Conservation (phyloP, 495 filamentous ascomycete genomes). For the Penicillium nucicola region DNA sequence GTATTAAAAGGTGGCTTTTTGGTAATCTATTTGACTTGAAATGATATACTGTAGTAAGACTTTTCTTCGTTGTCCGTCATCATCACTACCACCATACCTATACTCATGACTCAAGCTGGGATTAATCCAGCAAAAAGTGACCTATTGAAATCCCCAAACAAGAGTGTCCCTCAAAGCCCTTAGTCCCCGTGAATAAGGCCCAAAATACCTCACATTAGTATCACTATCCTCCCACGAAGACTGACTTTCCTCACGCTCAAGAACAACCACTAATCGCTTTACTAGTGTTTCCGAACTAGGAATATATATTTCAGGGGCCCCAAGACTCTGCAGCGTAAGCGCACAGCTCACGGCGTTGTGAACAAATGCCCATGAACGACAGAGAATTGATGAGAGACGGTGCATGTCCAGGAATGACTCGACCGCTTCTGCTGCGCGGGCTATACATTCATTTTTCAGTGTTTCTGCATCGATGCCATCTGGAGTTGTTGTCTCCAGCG, state of each 20-base stretch:
- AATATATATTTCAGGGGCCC: too few relatives aligned
- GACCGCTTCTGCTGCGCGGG: slow-evolving; percentile 1
- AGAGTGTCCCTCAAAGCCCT: slow-evolving; percentile 19
- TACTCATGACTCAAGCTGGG: too few relatives aligned
- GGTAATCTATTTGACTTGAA: too few relatives aligned
- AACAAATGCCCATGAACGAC: slow-evolving; percentile 22
- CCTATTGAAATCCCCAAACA: too few relatives aligned
- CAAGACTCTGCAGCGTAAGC: slow-evolving; percentile 16
- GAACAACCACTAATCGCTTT: slow-evolving; percentile 11
- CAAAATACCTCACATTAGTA: slow-evolving; percentile 23
- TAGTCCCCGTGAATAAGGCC: slow-evolving; percentile 20
- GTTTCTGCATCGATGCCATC: slow-evolving; percentile 40
- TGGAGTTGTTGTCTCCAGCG: too few relatives aligned
- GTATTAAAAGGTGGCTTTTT: too few relatives aligned
- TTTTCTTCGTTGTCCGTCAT: too few relatives aligned
- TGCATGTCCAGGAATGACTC: slow-evolving; percentile 21
- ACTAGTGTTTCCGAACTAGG: background rate
- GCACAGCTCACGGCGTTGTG: slow-evolving; percentile 25
- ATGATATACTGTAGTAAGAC: too few relatives aligned
- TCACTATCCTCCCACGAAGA: slow-evolving; percentile 23
- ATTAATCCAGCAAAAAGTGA: too few relatives aligned
- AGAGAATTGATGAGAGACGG: slow-evolving; percentile 12
- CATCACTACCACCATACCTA: too few relatives aligned
- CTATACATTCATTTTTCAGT: too few relatives aligned
- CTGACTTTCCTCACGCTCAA: slow-evolving; percentile 15